A percentile compares a stretch with the other conserved stretches of the same genome.
These are phyloP conservation scores for Ambrosiella xylebori DNA, from an alignment of 2,329 filamentous ascomycete species.

Conservation along the genomic window DNA sequence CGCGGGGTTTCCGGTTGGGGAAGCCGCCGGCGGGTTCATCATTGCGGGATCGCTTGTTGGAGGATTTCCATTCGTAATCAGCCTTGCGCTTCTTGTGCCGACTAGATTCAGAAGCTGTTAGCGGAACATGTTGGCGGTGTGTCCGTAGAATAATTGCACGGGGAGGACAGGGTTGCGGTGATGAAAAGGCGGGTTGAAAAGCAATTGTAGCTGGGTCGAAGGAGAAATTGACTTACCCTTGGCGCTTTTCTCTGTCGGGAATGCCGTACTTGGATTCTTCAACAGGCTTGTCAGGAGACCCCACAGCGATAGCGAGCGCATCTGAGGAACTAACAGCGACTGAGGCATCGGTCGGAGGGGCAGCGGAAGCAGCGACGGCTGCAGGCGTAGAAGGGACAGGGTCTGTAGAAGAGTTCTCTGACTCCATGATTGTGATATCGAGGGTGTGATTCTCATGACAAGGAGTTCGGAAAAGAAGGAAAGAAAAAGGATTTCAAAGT, in stretches of 20 bases:
- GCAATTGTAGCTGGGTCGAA: neutral
- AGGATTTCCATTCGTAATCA: constrained; percentile 10
- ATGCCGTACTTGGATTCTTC: constrained; percentile 1
- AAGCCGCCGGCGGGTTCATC: constrained; percentile 12
- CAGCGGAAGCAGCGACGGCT: neutral
- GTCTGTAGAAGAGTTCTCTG: constrained; percentile 9
- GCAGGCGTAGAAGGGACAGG: constrained; percentile 2
- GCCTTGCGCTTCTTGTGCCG: constrained; percentile 13
- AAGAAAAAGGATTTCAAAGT: neutral
- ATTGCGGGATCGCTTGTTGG: constrained; percentile 12
- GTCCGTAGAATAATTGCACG: neutral
- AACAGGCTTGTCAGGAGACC: neutral
- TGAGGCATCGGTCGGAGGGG: constrained; percentile 1
- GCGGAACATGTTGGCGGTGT: constrained; percentile 9
- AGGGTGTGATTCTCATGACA: constrained; percentile 8
- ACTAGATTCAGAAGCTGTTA: constrained; percentile 10
- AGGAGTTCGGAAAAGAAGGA: constrained; percentile 1
- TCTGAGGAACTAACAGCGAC: neutral
- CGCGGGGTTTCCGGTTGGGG: constrained; percentile 12
- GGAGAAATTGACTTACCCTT: constrained; percentile 7
- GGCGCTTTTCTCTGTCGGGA: constrained; percentile 9
- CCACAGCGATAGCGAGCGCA: neutral
- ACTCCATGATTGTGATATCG: constrained; percentile 8
- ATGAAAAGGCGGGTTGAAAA: neutral
- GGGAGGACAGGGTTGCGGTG: neutral